Evolutionary conservation across 306 rosid genomes (phyloP), one percentile per base, ranked within the genome.

Genomic region (Macrotyloma uniflorum): DNA sequence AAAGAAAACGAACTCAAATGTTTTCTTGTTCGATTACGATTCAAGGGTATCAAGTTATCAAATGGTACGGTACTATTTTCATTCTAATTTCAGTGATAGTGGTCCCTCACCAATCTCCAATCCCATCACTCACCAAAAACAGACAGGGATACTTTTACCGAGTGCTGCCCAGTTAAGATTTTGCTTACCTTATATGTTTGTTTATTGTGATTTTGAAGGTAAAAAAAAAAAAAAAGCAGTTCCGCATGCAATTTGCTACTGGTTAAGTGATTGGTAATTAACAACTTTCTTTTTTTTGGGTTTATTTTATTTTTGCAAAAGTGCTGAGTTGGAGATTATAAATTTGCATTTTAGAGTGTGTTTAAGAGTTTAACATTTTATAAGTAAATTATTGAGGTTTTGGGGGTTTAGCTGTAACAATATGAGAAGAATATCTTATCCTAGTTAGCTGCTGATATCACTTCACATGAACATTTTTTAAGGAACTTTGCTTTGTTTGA

Each of bases 1-100:
- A 11, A 42, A 40, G 42, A 73, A 35, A 51, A 51, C n/a, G 49
- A 79, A 69, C 50, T 40, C 36, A 50, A 30, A 45, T n/a, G 70
- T 70, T 42, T 18, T 33, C 36, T 79, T 80, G 61, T 51, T 67
- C 19, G 83, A 67, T 72, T 28, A 78, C 13, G 50, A 49, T 67
- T 57, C 72, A 35, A 57, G 43, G 61, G 69, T 65, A 12, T 36
- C 50, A 65, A 65, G 42, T 64, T 18, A 55, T 30, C 40, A 73
- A 80, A 26, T 49, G 40, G 18, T 66, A 20, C 36, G 28, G 18
- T 72, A 20, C 28, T 36, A 73, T 20, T 67, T n/a, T 42, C 13
- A 59, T 74, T 64, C 75, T 23, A 79, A 9, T 72, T 83, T 77
- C 58, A 77, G 35, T 43, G 71, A 36, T 45, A 30, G 6, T 83